These are phyloP conservation scores for Quercus dentata DNA, from an alignment of 306 rosid genomes.

Conservation along the genomic window DNA sequence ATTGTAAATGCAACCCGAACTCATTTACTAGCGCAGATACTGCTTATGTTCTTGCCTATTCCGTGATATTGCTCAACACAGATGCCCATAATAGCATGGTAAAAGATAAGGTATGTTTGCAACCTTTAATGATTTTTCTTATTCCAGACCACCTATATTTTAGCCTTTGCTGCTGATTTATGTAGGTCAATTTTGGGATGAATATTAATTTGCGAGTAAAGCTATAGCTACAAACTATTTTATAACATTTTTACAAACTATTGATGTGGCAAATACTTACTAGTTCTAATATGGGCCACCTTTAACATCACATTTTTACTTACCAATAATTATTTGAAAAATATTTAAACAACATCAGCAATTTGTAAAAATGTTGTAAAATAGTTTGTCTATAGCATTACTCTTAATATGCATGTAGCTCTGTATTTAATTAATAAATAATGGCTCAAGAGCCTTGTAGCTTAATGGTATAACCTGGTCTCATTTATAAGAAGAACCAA, in stretches of 20 bases:
- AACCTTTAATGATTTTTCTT: conserved; percentile 20
- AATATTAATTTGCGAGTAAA: neutral
- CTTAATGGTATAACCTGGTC: no score
- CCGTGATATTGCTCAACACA: conserved; percentile 98
- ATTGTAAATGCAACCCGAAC: conserved; percentile 93
- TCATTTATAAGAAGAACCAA: no score
- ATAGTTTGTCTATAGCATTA: no score
- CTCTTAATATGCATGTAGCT: neutral
- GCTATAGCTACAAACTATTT: no score
- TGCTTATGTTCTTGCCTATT: conserved; percentile 97
- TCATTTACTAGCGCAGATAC: conserved; percentile 98
- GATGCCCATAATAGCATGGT: conserved; percentile 98
- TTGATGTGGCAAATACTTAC: no score
- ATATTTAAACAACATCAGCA: no score
- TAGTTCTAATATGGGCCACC: no score
- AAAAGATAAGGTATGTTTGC: conserved; percentile 82
- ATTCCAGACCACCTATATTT: conserved; percentile 3
- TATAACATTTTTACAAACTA: no score
- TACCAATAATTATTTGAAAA: no score
- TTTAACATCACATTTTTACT: no score
- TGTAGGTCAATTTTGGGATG: neutral
- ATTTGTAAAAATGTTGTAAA: no score
- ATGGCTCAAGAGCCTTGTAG: no score
- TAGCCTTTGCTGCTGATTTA: neutral
- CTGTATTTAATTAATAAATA: neutral